Evolutionary conservation across 2,329 filamentous ascomycete species (phyloP).

Genomic region (Fusarium sp.): DNA sequence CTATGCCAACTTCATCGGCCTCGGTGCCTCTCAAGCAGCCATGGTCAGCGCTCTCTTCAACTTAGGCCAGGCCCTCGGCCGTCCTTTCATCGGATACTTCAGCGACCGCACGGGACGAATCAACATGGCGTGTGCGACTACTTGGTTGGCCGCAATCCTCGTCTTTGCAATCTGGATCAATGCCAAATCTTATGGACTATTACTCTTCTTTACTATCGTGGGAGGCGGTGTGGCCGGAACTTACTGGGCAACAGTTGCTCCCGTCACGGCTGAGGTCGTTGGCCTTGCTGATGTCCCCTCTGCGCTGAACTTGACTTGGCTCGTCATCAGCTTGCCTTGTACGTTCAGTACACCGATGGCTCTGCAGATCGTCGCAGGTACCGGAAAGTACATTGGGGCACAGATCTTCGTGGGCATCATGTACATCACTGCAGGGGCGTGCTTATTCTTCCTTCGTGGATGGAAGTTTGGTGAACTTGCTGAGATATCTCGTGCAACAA

Average conservation of each 20-base stretch:
- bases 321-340: constrained; percentile 76
- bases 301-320: constrained; percentile 77
- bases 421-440: constrained; percentile 64
- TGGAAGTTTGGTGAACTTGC: constrained; percentile 57
- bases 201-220: constrained; percentile 78
- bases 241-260: constrained; percentile 77
- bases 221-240: constrained; percentile 79
- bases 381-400: constrained; percentile 63
- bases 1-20: constrained; percentile 77
- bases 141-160: constrained; percentile 73
- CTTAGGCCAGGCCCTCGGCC: constrained; percentile 73
- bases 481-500: constrained; percentile 51
- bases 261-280: constrained; percentile 80
- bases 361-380: constrained; percentile 63
- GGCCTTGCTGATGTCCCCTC: constrained; percentile 77
- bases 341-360: constrained; percentile 77
- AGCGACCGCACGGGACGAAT: constrained; percentile 78
- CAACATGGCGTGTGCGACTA: constrained; percentile 77
- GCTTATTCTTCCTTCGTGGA: constrained; percentile 52
- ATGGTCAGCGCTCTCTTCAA: constrained; percentile 82
- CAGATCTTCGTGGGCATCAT: constrained; percentile 73
- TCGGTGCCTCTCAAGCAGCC: constrained; percentile 75
- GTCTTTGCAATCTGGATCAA: constrained; percentile 81
- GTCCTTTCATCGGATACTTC: constrained; percentile 79
- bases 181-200: constrained; percentile 71